These are phyloP conservation scores for Corrigiola litoralis DNA, from an alignment of 179 eudicot genomes.

Conservation along the genomic window DNA sequence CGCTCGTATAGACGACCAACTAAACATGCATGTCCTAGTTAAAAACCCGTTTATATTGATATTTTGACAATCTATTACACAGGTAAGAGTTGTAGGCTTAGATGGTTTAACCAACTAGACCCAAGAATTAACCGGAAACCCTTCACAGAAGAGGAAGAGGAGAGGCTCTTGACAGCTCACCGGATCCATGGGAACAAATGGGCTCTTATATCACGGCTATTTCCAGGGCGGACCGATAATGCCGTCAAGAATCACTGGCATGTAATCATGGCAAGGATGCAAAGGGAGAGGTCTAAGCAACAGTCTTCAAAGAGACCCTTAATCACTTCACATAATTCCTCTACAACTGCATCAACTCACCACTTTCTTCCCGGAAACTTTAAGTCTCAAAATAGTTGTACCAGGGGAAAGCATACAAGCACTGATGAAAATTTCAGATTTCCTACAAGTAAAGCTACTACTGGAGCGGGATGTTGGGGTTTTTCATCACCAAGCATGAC, in stretches of 20 bases:
- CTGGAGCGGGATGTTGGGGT: slow-evolving; percentile 12
- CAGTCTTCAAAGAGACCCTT: slow-evolving; percentile 8
- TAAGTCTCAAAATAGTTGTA: slow-evolving; percentile 6
- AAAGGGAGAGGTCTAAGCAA: slow-evolving; percentile 24
- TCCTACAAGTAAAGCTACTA: neutral
- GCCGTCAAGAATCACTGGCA: slow-evolving; percentile 88
- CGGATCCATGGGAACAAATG: slow-evolving; percentile 74
- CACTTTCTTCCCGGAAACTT: neutral
- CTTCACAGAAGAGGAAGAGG: slow-evolving; percentile 72
- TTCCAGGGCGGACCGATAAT: slow-evolving; percentile 77
- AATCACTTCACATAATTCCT: slow-evolving; percentile 12
- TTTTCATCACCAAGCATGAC: slow-evolving; percentile 15
- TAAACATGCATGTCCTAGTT: slow-evolving; percentile 11
- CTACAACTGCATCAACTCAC: slow-evolving; percentile 15
- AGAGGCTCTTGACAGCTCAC: slow-evolving; percentile 61
- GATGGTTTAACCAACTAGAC: slow-evolving; percentile 81
- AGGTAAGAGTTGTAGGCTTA: slow-evolving; percentile 84
- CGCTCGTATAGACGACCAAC: neutral
- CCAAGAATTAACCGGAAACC: slow-evolving; percentile 74
- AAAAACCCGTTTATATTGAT: slow-evolving; percentile 6
- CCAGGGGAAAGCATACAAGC: neutral
- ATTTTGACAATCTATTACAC: slow-evolving; percentile 1
- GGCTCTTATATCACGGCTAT: slow-evolving; percentile 65
- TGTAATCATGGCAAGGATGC: slow-evolving; percentile 70
- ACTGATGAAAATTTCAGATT: slow-evolving; percentile 10